Evolutionary conservation across 352 stramenopile species (phyloP), one percentile per base, ranked within the genome.

Genomic region (Phytopythium chamaehyphon): DNA sequence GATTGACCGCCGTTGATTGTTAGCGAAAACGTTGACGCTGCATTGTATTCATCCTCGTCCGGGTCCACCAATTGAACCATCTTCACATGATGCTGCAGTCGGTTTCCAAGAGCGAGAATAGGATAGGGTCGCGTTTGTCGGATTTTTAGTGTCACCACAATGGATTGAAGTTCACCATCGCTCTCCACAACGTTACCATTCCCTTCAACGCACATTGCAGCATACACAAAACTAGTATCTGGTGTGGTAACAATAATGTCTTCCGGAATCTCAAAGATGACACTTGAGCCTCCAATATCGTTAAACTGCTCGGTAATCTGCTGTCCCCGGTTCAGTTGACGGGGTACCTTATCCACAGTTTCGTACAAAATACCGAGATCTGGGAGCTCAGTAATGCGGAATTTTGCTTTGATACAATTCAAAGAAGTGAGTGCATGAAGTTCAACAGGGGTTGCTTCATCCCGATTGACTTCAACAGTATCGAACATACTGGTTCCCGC

Each of bases 11-110:
- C 58, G 9, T 36, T 19, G 10, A 66, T 47, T 26, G 24, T 47
- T 11, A 62, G 43, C 33, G 59, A 54, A 38, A 66, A 59, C 19
- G 57, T 50, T 7, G 66, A 33, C 12, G 54, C 64, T 0, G 51
- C 51, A 35, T 73, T 74, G 33, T 70, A 72, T 42, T 74, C 68
- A 14, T 63, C 47, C 43, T 55, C 58, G 45, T 77, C 68, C 2
- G 58, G 57, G 24, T 77, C 64, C 11, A 71, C 40, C 3, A 48
- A 42, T 10, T 62, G 36, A 19, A 53, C 58, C 1, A 51, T 43
- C 16, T 38, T 61, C 8, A 72, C 43, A 2, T 39, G 48, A 36
- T 67, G 57, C 18, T 63, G 39, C 6, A 77, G 40, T 31, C 51
- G 57, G 18, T 60, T 47, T 33, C 51, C 57, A 15, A 64, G 33